A percentile compares a stretch with the other conserved stretches of the same genome.
phyloP scores from a whole-genome alignment of 768 basidiomycete species.

The Leccinum truebloodii region DNA sequence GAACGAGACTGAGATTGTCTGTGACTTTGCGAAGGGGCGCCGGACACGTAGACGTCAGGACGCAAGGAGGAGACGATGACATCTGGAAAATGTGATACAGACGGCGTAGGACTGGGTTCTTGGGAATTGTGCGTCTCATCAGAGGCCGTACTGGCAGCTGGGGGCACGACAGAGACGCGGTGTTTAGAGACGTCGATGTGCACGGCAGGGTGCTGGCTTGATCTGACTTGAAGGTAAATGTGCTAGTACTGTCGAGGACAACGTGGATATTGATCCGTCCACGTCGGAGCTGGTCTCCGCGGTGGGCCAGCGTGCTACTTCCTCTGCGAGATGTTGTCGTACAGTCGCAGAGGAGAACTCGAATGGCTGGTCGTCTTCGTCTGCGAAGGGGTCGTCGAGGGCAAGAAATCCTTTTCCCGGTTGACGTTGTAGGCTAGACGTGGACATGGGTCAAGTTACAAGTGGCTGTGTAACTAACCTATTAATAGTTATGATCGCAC shows the following conservation, averaged over 20 bases:
- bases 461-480: background rate
- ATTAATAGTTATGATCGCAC: slow-evolving; percentile 58
- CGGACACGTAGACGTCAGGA: slow-evolving; percentile 20
- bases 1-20: slow-evolving; percentile 52
- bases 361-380: slow-evolving; percentile 48
- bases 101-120: slow-evolving; percentile 7
- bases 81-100: slow-evolving; percentile 25
- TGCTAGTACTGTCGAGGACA: slow-evolving; percentile 45
- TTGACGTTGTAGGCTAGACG: slow-evolving; percentile 8
- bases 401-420: slow-evolving; percentile 36
- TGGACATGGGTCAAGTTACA: slow-evolving; percentile 14
- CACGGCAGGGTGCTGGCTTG: slow-evolving; percentile 39
- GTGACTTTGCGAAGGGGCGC: slow-evolving; percentile 33
- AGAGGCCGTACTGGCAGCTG: background rate
- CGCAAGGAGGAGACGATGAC: slow-evolving; percentile 36
- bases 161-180: slow-evolving; percentile 26
- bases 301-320: slow-evolving; percentile 39
- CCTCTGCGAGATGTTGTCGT: slow-evolving; percentile 60
- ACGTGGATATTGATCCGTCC: slow-evolving; percentile 54
- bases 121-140: background rate
- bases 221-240: slow-evolving; percentile 17
- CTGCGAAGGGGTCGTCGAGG: slow-evolving; percentile 72
- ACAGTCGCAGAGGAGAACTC: slow-evolving; percentile 64
- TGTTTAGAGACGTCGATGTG: slow-evolving; percentile 46
- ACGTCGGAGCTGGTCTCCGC: slow-evolving; percentile 33